These are phyloP conservation scores for Huntiella bhutanensis DNA, from an alignment of 2,329 filamentous ascomycete genomes.

Conservation along the genomic window DNA sequence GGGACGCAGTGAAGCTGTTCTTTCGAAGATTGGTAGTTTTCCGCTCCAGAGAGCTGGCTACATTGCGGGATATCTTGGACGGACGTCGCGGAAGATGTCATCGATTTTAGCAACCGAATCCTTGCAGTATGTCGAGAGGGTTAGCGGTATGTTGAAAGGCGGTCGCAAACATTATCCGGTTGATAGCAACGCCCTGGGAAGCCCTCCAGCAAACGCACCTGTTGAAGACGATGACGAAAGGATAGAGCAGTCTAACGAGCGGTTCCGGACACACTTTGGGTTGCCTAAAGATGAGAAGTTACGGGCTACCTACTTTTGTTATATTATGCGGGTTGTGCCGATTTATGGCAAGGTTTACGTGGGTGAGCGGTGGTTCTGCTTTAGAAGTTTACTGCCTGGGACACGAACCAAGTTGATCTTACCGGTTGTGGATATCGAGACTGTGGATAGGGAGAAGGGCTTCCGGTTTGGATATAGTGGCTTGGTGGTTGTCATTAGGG, in stretches of 20 bases:
- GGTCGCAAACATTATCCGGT: slow-evolving; percentile 68
- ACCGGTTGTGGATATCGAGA: slow-evolving; percentile 79
- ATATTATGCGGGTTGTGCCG: slow-evolving; percentile 72
- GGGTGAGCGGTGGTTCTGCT: slow-evolving; percentile 74
- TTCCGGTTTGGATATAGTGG: slow-evolving; percentile 84
- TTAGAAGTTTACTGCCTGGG: slow-evolving; percentile 73
- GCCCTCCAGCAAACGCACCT: slow-evolving; percentile 20
- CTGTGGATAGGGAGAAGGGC: slow-evolving; percentile 83
- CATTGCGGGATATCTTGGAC: slow-evolving; percentile 66
- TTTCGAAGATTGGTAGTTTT: slow-evolving; percentile 47
- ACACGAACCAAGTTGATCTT: slow-evolving; percentile 85
- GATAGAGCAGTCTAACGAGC: slow-evolving; percentile 48
- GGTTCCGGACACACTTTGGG: slow-evolving; percentile 80
- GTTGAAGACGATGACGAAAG: slow-evolving; percentile 32
- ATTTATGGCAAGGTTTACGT: slow-evolving; percentile 95
- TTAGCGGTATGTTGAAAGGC: slow-evolving; percentile 92
- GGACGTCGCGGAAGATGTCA: slow-evolving; percentile 62
- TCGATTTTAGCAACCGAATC: slow-evolving; percentile 71
- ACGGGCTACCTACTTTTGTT: slow-evolving; percentile 80
- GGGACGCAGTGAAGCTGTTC: slow-evolving; percentile 22
- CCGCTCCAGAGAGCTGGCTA: slow-evolving; percentile 69
- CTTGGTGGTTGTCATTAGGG: slow-evolving; percentile 78
- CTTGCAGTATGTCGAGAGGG: slow-evolving; percentile 91
- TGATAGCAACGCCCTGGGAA: slow-evolving; percentile 26
- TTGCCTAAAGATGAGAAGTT: slow-evolving; percentile 69